Base-by-base conservation (phyloP, 1,284 basidiomycete species). In the Cutaneotrichosporon arboriforme region DNA sequence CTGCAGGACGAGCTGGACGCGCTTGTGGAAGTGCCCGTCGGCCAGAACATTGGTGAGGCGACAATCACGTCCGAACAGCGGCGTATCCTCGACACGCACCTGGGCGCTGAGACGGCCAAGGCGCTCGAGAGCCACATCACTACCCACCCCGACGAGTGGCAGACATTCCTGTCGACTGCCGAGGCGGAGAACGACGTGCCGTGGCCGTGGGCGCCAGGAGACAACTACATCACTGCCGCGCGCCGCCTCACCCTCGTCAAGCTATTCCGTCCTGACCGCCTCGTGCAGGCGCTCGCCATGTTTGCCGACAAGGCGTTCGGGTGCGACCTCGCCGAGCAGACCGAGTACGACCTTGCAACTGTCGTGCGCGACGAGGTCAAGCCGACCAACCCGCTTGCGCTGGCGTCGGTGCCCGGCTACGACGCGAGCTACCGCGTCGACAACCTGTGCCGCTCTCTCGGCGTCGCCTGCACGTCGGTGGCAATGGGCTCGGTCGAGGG, bases 401-500 rank as follows among this genome's bases (percentile, higher is more conserved):
- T 97, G 46, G 84, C 91, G 34, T 97, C 92, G 8, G 90, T 97
- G 3, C 84, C 89, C 1, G 93, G 93, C n/a, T 93, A 96, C 68
- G 93, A 97, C 71, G 93, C 93, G 10, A 92, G 90, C 71, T 97
- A 93, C 72, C 83, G 88, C 49, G 88, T 97, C 31, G 93, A 97
- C 65, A 88, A 87, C 62, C 81, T 96, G 37, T 85, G 92, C 61
- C 84, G 86, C 66, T 83, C 84, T 43, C 84, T 83, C 12, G 84
- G 84, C 21, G 79, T 82, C 37, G 83, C 84, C 26, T 93, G 89
- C 57, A 79, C 84, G 0, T 88, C 90, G 1, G 88, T 97, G 15
- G 93, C 93, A 12, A 96, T 97, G 90, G 93, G 93, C n/a, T 96
- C 92, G 1, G 88, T 91, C 61, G 93, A 97, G 79, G 92, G 93